Evolutionary conservation across 2,329 filamentous ascomycete species (phyloP).

Genomic region (Fusarium anguioides): DNA sequence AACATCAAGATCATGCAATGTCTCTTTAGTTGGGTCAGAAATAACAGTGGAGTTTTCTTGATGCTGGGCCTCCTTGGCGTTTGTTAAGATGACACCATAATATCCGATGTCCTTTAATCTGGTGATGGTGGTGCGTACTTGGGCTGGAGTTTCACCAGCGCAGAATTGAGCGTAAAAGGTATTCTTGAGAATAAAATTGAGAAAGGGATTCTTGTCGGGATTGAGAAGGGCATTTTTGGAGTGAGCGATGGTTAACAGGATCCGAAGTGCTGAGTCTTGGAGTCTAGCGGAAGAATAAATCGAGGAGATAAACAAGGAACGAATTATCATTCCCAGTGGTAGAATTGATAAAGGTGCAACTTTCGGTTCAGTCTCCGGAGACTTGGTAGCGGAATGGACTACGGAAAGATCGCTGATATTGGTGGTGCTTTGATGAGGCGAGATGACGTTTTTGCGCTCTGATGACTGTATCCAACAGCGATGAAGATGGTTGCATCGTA

Average conservation of each 20-base stretch:
- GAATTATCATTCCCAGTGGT: conserved; percentile 72
- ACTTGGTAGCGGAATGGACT: neutral
- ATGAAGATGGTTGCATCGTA: neutral
- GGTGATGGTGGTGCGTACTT: conserved; percentile 73
- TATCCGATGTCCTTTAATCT: conserved; percentile 79
- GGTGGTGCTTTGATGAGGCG: conserved; percentile 25
- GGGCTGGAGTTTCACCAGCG: conserved; percentile 76
- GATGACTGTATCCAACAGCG: neutral
- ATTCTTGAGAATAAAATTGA: conserved; percentile 77
- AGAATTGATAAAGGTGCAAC: conserved; percentile 69
- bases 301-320: conserved; percentile 74
- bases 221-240: conserved; percentile 73
- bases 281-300: conserved; percentile 77
- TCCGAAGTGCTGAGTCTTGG: conserved; percentile 72
- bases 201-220: conserved; percentile 78
- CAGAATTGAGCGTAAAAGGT: conserved; percentile 94
- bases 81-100: conserved; percentile 84
- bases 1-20: conserved; percentile 59
- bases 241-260: conserved; percentile 76
- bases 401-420: neutral
- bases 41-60: conserved; percentile 58
- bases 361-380: conserved; percentile 21
- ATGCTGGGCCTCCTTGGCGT: conserved; percentile 79
- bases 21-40: conserved; percentile 54
- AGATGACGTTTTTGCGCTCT: neutral